A percentile compares a stretch with the other conserved stretches of the same genome.
Conservation (phyloP, 768 basidiomycete species). For the Hygrophoropsis aurantiaca region DNA sequence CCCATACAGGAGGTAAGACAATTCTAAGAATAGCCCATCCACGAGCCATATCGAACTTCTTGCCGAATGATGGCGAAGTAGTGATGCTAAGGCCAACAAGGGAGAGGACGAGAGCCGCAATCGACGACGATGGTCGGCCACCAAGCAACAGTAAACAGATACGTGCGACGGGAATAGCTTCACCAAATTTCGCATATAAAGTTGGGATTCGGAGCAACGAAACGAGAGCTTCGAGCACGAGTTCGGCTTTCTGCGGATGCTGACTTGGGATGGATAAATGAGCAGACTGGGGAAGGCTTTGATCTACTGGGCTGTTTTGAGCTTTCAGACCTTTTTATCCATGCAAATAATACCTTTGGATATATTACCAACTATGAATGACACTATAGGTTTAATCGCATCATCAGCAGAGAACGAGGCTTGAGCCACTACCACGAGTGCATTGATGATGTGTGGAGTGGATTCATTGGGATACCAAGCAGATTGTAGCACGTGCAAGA, state of each 20-base stretch:
- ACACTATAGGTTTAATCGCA: constrained; percentile 80
- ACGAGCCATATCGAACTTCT: constrained; percentile 82
- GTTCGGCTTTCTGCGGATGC: constrained; percentile 61
- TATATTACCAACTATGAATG: constrained; percentile 81
- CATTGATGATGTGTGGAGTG: constrained; percentile 50
- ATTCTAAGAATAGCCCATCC: constrained; percentile 79
- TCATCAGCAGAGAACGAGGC: constrained; percentile 72
- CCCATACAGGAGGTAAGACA: constrained; percentile 71
- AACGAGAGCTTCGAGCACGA: constrained; percentile 65
- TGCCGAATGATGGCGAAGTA: constrained; percentile 60
- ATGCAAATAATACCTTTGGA: constrained; percentile 49
- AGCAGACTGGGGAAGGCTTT: constrained; percentile 11
- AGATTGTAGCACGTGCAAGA: constrained; percentile 82
- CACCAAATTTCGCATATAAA: constrained; percentile 68
- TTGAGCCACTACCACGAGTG: constrained; percentile 59
- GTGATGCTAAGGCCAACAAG: constrained; percentile 58
- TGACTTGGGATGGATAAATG: constrained; percentile 21
- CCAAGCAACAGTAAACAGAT: constrained; percentile 80
- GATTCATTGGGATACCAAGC: constrained; percentile 65
- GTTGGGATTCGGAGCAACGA: constrained; percentile 55
- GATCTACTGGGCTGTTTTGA: constrained; percentile 12
- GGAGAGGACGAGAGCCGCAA: constrained; percentile 58
- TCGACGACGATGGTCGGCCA: constrained; percentile 60
- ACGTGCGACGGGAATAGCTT: constrained; percentile 74
- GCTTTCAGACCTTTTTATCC: too few species aligned